phyloP scores from a whole-genome alignment of 1,284 basidiomycete species.

The Fomitopsis schrenkii region DNA sequence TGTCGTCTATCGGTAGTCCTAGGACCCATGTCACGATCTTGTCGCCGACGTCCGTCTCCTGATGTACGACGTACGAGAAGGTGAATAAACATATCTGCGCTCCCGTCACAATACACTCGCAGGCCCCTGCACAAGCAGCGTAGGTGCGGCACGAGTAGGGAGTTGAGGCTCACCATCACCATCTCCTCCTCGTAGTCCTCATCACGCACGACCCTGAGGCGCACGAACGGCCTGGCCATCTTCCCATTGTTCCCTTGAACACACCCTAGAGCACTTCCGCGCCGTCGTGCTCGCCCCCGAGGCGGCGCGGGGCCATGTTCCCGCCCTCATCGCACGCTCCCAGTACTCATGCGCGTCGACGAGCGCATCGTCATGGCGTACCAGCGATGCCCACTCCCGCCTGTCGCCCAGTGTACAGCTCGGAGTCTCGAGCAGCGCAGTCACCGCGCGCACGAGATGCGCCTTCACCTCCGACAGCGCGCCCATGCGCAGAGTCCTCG shows the following conservation, averaged over 20 bases:
- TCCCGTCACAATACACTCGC: neutral
- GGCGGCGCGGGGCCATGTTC: slow-evolving; percentile 34
- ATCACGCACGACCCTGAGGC: slow-evolving; percentile 42
- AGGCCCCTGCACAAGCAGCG: neutral
- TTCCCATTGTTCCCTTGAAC: slow-evolving; percentile 63
- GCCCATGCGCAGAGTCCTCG: slow-evolving; percentile 54
- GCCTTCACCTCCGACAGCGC: slow-evolving; percentile 49
- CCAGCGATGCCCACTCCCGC: slow-evolving; percentile 69
- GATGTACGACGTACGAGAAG: slow-evolving; percentile 19
- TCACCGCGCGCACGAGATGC: slow-evolving; percentile 51
- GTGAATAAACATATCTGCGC: slow-evolving; percentile 10
- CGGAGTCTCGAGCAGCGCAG: slow-evolving; percentile 48
- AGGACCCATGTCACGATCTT: slow-evolving; percentile 42
- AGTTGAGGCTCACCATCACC: slow-evolving; percentile 21
- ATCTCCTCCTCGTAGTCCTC: slow-evolving; percentile 29
- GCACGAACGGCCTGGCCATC: slow-evolving; percentile 75
- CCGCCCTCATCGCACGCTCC: slow-evolving; percentile 46
- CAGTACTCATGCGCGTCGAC: slow-evolving; percentile 57
- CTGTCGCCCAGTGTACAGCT: slow-evolving; percentile 25
- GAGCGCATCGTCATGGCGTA: slow-evolving; percentile 69
- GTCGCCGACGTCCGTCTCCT: slow-evolving; percentile 16
- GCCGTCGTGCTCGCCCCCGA: slow-evolving; percentile 33
- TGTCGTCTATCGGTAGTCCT: slow-evolving; percentile 38
- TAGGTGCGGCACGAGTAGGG: neutral
- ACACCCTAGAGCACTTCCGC: slow-evolving; percentile 36